Evolutionary conservation across 2,329 filamentous ascomycete species (phyloP), one percentile per base, ranked within the genome.

Genomic region (Lachnellula hyalina): DNA sequence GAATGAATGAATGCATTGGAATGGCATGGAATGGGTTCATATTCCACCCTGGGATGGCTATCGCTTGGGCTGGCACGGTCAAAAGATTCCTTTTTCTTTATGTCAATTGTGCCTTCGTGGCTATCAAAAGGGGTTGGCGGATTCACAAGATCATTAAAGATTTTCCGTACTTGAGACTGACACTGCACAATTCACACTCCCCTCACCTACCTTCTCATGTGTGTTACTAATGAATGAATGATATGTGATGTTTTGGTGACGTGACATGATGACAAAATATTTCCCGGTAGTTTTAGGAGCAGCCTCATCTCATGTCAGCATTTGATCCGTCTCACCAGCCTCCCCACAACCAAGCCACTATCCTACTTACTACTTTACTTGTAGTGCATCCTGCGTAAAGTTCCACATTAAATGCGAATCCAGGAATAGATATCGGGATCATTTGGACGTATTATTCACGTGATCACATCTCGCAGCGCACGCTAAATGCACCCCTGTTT

Each of bases 21-120:
- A 64, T 65, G 63, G 65, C 62, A 67, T 68, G 66, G 67, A 67
- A 65, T 64, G 60, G 65, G 63, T 62, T 64, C 62, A 65, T 65
- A 62, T 63, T 65, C 59, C 53, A 49, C 60, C 52, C 59, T 63
- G 57, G 62, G 61, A 50, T 62, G 64, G 61, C 60, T 61, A 65
- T 59, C 51, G 55, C 61, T 55, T 55, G 61, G 65, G 63, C 55
- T 60, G 66, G 65, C 60, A 62, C 54, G 65, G 63, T 64, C 61
- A 67, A 68, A 68, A 67, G 64, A 65, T 66, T 67, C 62, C 49
- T 62, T 65, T 68, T 66, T 60, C 54, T 63, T 64, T 60, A 52
- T 54, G 59, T 58, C 56, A 59, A 59, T 53, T 62, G 59, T 63
- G 60, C 60, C 62, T 44, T 50, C 61, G 55, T 65, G 65, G 65